Base-by-base conservation (phyloP, 1,284 basidiomycete species). In the Trametes sp. region DNA sequence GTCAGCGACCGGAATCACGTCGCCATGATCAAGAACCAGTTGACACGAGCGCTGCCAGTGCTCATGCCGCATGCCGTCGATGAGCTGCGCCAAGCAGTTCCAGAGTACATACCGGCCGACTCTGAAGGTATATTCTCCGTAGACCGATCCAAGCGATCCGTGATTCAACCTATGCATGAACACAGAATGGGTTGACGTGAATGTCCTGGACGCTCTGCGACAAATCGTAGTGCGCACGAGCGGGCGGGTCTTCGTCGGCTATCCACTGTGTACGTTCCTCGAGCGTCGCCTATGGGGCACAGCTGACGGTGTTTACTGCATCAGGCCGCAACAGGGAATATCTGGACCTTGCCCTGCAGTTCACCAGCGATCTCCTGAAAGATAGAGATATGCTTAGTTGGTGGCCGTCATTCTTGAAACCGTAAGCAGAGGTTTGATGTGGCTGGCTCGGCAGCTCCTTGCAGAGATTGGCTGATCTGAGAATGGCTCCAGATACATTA, bases 191-290 rank as follows among this genome's bases (percentile, higher is more conserved):
- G 54, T 69, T 23, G 69, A 62, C 16, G 53, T 80, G 4, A 73
- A 74, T 11, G 68, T 77, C 16, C 77, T 81, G 60, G 66, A 74
- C 21, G 76, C 76, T 8, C 77, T 82, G 74, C 78, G 75, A 33
- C 72, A 76, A 52, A 69, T 82, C 42, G 75, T 83, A 50, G 78
- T 79, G 4, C 72, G 80, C 35, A 75, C 78, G 35, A 80, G 75
- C 61, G 82, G 81, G 64, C 75, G 81, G 36, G 77, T 79, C 9
- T 80, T 84, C 57, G 77, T 84, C 55, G 81, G 82, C 3, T 51
- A 72, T 6, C 78, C 78, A 10, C 55, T 79, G 2, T 82, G 82
- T 74, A 21, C 26, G 59, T 83, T 14, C 24, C 4, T n/a, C n/a
- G n/a, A 3, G 2, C 24, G 2, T 1, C 19, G 10, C 6, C 2